Percentiles rank a stretch among this genome's conserved stretches.
phyloP scores from a whole-genome alignment of 768 basidiomycete species.

The Xerocomellus intermedius region DNA sequence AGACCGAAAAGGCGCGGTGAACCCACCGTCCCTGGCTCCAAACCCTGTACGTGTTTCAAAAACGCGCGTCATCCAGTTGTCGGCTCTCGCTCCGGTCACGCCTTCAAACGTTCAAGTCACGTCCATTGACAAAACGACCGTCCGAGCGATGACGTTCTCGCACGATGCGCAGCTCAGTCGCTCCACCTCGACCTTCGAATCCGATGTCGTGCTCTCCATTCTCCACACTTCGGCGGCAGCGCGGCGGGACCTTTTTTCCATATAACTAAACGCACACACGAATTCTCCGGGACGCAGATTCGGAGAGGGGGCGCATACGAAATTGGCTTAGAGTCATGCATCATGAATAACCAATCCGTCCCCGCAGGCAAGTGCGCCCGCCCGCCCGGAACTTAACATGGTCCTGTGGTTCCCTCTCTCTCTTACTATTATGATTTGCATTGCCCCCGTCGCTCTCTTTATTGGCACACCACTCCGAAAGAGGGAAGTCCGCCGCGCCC shows the following conservation, averaged over 20 bases:
- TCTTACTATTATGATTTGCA: neutral
- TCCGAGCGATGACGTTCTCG: neutral
- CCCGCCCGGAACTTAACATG: neutral
- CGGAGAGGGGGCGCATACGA: neutral
- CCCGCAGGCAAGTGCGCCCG: neutral
- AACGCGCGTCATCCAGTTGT: neutral
- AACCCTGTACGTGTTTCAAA: constrained; percentile 16
- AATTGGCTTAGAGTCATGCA: neutral
- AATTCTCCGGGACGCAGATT: neutral
- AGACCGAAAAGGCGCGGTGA: neutral
- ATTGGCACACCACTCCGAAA: neutral
- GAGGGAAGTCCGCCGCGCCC: constrained; percentile 8
- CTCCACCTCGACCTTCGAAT: neutral
- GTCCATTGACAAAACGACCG: neutral
- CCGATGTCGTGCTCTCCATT: neutral
- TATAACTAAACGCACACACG: neutral
- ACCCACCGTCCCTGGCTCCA: neutral
- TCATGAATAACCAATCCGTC: constrained; percentile 16
- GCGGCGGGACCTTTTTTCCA: constrained; percentile 6
- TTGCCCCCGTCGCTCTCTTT: neutral
- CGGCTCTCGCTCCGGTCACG: neutral
- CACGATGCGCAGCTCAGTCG: constrained; percentile 1
- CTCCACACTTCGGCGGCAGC: constrained; percentile 3
- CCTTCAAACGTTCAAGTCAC: neutral
- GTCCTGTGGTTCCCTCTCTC: neutral